phyloP scores from a whole-genome alignment of 2,329 filamentous ascomycete genomes.

The Penicillium oxalicum region DNA sequence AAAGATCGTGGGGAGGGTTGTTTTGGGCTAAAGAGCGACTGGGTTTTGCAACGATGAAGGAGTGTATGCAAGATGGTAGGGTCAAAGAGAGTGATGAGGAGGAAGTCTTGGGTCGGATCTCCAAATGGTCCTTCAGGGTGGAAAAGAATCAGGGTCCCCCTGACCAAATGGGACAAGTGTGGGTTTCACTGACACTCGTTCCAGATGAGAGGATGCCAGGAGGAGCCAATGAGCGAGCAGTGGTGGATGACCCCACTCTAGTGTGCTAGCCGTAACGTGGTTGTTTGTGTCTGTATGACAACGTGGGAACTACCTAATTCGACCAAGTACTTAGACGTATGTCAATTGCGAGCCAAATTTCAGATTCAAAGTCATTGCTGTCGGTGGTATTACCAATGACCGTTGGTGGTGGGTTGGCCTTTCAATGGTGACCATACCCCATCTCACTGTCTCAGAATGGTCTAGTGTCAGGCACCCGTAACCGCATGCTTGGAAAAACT shows the following conservation, averaged over 20 bases:
- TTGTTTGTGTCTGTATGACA: neutral
- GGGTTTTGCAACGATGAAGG: constrained; percentile 8
- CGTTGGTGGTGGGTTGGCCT: no score
- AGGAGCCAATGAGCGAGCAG: neutral
- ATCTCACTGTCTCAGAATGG: no score
- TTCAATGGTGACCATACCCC: neutral
- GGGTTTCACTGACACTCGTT: neutral
- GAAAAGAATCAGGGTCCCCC: constrained; percentile 12
- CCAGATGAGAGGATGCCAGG: neutral
- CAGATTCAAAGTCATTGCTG: no score
- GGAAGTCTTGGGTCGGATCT: constrained; percentile 12
- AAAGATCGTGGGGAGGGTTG: constrained; percentile 12
- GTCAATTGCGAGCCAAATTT: no score
- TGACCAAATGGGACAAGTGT: constrained; percentile 4
- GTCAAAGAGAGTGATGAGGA: constrained; percentile 20
- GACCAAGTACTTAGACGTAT: no score
- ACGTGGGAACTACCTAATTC: no score
- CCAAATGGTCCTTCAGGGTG: constrained; percentile 12
- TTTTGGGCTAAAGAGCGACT: constrained; percentile 19
- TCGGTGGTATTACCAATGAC: neutral
- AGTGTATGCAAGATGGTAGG: constrained; percentile 13
- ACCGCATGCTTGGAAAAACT: no score
- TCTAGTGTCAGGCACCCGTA: neutral
- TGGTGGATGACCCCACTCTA: neutral
- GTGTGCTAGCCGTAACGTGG: neutral